Base-by-base conservation (phyloP, 169 alveolate genomes). In the Cryptosporidium parvum region DNA sequence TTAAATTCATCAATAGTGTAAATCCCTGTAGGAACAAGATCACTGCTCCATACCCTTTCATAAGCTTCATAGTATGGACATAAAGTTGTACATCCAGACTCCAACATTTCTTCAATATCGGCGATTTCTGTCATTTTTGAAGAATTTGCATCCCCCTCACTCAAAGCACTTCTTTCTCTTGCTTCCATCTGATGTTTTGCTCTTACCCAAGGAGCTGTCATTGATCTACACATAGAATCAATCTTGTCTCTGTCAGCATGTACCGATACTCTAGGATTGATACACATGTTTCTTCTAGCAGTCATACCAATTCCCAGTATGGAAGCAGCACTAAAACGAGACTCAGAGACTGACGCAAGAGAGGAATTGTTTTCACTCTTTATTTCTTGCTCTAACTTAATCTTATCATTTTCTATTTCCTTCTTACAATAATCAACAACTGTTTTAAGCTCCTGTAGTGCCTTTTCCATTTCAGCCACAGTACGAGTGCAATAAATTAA, bases 401-500 rank as follows among this genome's bases (percentile, higher is more conserved):
- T 92, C 69, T 69, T 92, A 94, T 92, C 93, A 72, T 72, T 91
- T 69, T 85, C 96, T 80, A 84, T 67, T 65, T 75, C 95, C 39
- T 70, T 73, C 18, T 91, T 87, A 53, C 97, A 92, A 70, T 96
- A 96, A 39, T 93, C 94, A 0, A 96, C 92, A 14, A 97, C 98
- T 59, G 92, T 92, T 87, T 95, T 96, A 39, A 98, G 94, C 91
- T 98, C 99, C 69, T 95, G 93, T 4, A 98, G 95, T 9, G 99
- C 98, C 86, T 98, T 98, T 86, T 98, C 99, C 99, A 98, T 98
- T 93, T 98, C 99, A 4, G 98, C 99, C 2, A 98, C 97, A 29
- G 99, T 97, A 26, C 99, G 95, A 37, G 99, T 96, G 91, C 99
- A 97, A 85, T 95, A 97, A 35, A 96, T 92, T 59, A 97, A 87